Percentiles rank a stretch among this genome's conserved stretches.
Conservation (phyloP, 2,329 filamentous ascomycete species). For the Emergomyces pasteurianus region DNA sequence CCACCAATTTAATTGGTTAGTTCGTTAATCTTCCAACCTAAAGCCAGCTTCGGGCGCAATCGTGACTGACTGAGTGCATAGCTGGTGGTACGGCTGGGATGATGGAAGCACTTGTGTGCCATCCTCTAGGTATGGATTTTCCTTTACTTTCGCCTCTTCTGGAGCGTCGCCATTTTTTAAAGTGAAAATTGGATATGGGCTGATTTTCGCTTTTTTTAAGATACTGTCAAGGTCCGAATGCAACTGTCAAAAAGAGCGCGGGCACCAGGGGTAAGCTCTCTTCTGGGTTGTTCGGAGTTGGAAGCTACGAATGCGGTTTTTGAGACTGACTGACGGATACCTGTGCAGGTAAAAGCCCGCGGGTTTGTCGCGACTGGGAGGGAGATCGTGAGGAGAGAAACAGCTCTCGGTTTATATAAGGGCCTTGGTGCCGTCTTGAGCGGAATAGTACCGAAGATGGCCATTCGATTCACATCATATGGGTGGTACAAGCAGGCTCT, state of each 20-base stretch:
- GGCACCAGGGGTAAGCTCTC: conserved; percentile 55
- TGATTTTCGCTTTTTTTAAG: conserved; percentile 33
- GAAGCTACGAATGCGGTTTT: background rate
- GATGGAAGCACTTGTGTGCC: conserved; percentile 96
- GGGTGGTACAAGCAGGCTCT: conserved; percentile 85
- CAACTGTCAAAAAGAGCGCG: conserved; percentile 82
- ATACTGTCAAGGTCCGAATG: conserved; percentile 99
- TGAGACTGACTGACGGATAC: background rate
- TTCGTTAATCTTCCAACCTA: conserved; percentile 15
- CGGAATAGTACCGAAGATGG: conserved; percentile 98
- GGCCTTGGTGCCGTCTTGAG: conserved; percentile 93
- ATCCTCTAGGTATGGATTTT: conserved; percentile 62
- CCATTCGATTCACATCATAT: conserved; percentile 95
- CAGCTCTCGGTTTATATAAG: conserved; percentile 89
- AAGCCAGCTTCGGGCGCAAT: conserved; percentile 3
- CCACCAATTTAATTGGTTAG: conserved; percentile 82
- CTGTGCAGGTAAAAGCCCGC: conserved; percentile 52
- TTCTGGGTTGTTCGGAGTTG: conserved; percentile 11
- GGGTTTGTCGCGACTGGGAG: conserved; percentile 78
- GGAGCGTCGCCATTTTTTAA: background rate
- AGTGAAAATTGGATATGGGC: background rate
- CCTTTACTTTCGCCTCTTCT: background rate
- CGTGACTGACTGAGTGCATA: conserved; percentile 28
- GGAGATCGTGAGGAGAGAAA: conserved; percentile 82
- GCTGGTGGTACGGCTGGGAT: conserved; percentile 95